Conservation (phyloP, 495 filamentous ascomycete species). For the Pyronema omphalodes region DNA sequence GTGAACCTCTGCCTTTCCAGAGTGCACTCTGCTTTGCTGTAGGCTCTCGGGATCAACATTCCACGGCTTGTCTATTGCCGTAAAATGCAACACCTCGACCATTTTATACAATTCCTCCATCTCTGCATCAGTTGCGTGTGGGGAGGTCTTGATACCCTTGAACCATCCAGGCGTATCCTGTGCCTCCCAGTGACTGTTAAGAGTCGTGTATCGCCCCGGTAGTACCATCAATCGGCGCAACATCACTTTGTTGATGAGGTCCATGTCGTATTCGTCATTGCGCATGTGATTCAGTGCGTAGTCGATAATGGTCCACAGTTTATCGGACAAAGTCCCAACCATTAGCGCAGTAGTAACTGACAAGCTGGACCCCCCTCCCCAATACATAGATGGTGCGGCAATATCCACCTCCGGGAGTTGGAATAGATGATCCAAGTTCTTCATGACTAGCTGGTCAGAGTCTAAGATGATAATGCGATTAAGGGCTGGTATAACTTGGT, state of each 20-base stretch:
- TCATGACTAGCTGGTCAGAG: constrained; percentile 25
- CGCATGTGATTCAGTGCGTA: constrained; percentile 14
- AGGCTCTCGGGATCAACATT: constrained; percentile 3
- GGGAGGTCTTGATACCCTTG: background rate
- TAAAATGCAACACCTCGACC: constrained; percentile 22
- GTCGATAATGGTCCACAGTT: constrained; percentile 23
- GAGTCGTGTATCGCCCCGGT: constrained; percentile 26
- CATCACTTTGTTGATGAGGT: constrained; percentile 26
- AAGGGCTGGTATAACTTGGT: constrained; percentile 17
- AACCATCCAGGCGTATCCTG: constrained; percentile 25
- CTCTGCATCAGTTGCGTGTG: constrained; percentile 1
- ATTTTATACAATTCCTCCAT: constrained; percentile 11
- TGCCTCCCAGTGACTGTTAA: constrained; percentile 28
- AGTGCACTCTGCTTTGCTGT: background rate
- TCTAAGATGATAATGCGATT: constrained; percentile 23
- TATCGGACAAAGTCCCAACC: constrained; percentile 19
- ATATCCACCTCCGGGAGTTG: constrained; percentile 24
- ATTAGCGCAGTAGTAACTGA: constrained; percentile 24
- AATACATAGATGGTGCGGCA: constrained; percentile 26
- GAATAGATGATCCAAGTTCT: constrained; percentile 25
- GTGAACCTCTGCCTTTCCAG: constrained; percentile 7
- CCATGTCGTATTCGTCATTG: constrained; percentile 26
- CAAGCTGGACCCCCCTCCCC: constrained; percentile 6
- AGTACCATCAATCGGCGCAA: constrained; percentile 24
- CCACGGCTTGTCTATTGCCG: constrained; percentile 22